Base-by-base conservation (phyloP, 1,284 basidiomycete species). In the Microbotryum scabiosae region DNA sequence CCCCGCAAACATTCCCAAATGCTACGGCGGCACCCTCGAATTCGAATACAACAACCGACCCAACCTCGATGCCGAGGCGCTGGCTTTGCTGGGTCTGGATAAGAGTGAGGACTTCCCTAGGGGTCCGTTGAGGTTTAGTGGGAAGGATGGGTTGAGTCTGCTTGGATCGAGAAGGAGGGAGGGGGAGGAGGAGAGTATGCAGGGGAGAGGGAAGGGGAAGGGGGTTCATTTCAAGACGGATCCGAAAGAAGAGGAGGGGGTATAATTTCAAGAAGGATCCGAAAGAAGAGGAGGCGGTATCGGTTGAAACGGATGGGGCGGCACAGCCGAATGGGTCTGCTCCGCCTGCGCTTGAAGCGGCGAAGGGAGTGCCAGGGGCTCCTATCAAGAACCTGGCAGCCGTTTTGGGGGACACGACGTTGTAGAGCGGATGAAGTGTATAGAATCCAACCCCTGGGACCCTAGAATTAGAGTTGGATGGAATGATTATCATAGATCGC, bases 1-100 rank as follows among this genome's bases (percentile, higher is more conserved):
- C 49, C 72, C 76, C 2, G 68, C 79, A 50, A 76, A 87, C 67
- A 76, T 88, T 43, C 87, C 87, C 0, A 78, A 77, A 59, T 68
- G 74, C 2, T 88, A 88, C 69, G 86, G 87, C 16, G 64, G 70
- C 4, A n/a, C 43, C 1, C 65, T 71, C 47, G 57, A 66, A 9
- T 71, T 68, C 68, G 36, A 56, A 0, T 71, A 60, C 41, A 65
- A 62, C 23, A 52, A 59, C 20, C 45, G n/a, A 14, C 65, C 69
- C 16, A 57, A 45, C 7, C 59, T 70, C 12, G 70, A 69, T 46
- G 43, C 51, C 3, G 59, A 51, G 1, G 46, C 60, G 32, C 28
- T 56, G 30, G n/a, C 30, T 36, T 36, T 53, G 10, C 28, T 67
- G 8, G 65, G 66, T 21, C 30, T 67, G 14, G 14, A 41, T 12